phyloP scores from a whole-genome alignment of 345 rosid genomes.

The Eucalyptus sp. region DNA sequence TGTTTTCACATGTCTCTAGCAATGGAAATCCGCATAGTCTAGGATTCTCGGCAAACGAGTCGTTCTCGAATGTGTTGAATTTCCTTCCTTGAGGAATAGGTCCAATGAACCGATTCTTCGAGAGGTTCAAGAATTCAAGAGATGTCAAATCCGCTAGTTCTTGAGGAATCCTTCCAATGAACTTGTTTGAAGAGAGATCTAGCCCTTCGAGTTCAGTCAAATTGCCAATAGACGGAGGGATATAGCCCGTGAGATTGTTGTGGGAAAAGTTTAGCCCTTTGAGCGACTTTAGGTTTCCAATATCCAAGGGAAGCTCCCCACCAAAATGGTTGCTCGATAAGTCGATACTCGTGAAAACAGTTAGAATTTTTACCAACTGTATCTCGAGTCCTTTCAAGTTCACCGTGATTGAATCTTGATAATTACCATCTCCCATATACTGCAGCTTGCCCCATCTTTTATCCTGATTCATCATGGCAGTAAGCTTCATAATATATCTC shows the following conservation, averaged over 20 bases:
- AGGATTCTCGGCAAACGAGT: accelerated
- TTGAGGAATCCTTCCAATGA: accelerated
- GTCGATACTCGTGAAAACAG: accelerated
- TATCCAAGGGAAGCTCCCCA: accelerated
- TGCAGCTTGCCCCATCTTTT: accelerated
- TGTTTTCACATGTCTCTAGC: accelerated
- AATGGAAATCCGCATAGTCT: no score
- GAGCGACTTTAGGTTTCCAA: no score
- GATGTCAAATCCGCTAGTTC: no score
- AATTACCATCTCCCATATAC: no score
- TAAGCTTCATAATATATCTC: no score
- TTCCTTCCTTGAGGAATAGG: accelerated
- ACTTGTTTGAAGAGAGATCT: no score
- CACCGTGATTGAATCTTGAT: accelerated
- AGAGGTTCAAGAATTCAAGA: no score
- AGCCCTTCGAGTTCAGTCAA: no score
- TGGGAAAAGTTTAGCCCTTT: no score
- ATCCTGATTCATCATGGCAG: accelerated
- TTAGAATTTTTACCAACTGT: accelerated
- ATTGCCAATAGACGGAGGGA: accelerated
- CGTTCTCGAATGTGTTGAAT: accelerated
- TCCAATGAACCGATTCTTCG: accelerated
- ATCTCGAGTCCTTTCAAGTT: no score
- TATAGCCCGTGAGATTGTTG: no score
- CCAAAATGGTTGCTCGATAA: no score